Percentiles rank a stretch among this genome's conserved stretches.
These are phyloP conservation scores for Ganoderma leucocontextum DNA, from an alignment of 1,284 basidiomycete species.

Conservation along the genomic window DNA sequence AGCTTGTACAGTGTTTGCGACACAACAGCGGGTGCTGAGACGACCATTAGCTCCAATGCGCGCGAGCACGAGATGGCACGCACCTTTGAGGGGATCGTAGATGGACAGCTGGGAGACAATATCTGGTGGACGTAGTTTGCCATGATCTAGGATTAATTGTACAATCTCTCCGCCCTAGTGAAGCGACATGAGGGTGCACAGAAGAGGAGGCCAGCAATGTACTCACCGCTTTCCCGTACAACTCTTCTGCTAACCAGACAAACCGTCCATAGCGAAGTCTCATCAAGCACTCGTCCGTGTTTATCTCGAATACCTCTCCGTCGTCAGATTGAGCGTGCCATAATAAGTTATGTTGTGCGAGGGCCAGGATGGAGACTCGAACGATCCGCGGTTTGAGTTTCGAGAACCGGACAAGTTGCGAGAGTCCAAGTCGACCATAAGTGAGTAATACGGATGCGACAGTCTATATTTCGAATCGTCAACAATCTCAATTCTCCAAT, in stretches of 20 bases:
- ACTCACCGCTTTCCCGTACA: constrained; percentile 72
- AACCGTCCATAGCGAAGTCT: constrained; percentile 83
- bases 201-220: background rate
- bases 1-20: constrained; percentile 69
- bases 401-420: constrained; percentile 75
- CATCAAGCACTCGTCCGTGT: constrained; percentile 81
- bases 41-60: background rate
- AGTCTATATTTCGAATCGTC: constrained; percentile 57
- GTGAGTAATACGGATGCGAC: constrained; percentile 86
- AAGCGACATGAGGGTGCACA: background rate
- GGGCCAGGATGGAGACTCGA: constrained; percentile 79
- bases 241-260: constrained; percentile 74
- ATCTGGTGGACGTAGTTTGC: constrained; percentile 83
- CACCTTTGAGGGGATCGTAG: constrained; percentile 66
- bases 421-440: constrained; percentile 82
- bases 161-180: constrained; percentile 78
- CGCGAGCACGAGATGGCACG: background rate
- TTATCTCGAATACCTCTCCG: constrained; percentile 84
- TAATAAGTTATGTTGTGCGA: constrained; percentile 93
- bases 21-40: constrained; percentile 60
- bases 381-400: constrained; percentile 72
- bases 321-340: constrained; percentile 82
- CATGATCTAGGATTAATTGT: constrained; percentile 82
- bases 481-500: background rate
- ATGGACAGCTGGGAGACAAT: constrained; percentile 65